Conservation (phyloP, 805 yeast genomes). For the Peterozyma toletana region DNA sequence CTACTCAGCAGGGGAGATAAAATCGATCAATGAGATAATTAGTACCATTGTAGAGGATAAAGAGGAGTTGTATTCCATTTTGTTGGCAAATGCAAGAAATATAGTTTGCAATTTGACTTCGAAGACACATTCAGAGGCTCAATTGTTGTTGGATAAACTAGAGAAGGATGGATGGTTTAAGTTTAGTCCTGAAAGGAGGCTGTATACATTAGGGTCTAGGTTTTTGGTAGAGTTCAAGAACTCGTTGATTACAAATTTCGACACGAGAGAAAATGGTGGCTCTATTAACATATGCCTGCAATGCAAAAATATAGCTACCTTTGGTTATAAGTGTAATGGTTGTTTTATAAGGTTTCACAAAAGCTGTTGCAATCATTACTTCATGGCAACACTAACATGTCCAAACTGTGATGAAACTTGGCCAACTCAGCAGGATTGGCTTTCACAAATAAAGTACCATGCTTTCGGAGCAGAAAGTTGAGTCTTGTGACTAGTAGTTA, state of each 20-base stretch:
- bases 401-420: conserved; percentile 23
- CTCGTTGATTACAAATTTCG: conserved; percentile 36
- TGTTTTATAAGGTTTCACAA: conserved; percentile 39
- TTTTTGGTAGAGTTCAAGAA: conserved; percentile 39
- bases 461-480: conserved; percentile 25
- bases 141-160: conserved; percentile 28
- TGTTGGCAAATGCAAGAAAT: conserved; percentile 28
- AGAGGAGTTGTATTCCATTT: conserved; percentile 24
- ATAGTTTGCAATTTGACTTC: conserved; percentile 11
- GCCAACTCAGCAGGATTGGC: conserved; percentile 24
- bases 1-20: conserved; percentile 31
- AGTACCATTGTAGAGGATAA: conserved; percentile 27
- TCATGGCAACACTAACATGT: conserved; percentile 24
- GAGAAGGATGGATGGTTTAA: conserved; percentile 51
- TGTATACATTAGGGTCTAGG: conserved; percentile 30
- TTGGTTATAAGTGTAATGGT: conserved; percentile 35
- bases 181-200: conserved; percentile 20
- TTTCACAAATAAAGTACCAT: conserved; percentile 15
- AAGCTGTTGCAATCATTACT: conserved; percentile 14
- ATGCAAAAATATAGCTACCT: conserved; percentile 46
- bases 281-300: conserved; percentile 37
- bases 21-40: conserved; percentile 37
- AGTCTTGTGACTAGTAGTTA: conserved; percentile 12
- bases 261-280: conserved; percentile 25
- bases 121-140: conserved; percentile 29